Evolutionary conservation across 495 filamentous ascomycete species (phyloP).

Genomic region (Aspergillus diversus): DNA sequence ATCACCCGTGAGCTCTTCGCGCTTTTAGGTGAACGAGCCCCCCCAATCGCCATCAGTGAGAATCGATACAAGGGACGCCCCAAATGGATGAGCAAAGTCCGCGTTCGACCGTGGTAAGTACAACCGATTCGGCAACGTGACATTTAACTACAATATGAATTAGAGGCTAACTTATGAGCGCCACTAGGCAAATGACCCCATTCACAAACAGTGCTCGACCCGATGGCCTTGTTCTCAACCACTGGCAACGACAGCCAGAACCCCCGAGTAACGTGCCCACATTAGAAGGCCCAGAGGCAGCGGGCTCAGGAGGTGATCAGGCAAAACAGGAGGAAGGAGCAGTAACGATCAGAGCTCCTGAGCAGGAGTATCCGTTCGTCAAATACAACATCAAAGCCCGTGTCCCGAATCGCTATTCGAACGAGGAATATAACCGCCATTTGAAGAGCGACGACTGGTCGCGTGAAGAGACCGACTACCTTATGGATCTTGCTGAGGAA

Average conservation of each 20-base stretch:
- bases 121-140: not conserved
- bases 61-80: conserved; percentile 68
- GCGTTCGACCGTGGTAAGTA: conserved; percentile 57
- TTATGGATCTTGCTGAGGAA: conserved; percentile 71
- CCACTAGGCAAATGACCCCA: conserved; percentile 51
- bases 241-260: conserved; percentile 62
- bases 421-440: conserved; percentile 80
- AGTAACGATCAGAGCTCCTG: conserved; percentile 25
- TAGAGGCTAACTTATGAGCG: not conserved
- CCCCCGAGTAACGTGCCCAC: conserved; percentile 40
- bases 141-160: not conserved
- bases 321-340: conserved; percentile 42
- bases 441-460: conserved; percentile 79
- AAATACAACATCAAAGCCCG: conserved; percentile 83
- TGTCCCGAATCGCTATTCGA: conserved; percentile 72
- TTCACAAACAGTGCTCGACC: conserved; percentile 64
- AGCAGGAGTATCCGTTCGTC: conserved; percentile 57
- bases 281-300: conserved; percentile 47
- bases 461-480: conserved; percentile 89
- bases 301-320: conserved; percentile 34
- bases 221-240: conserved; percentile 61
- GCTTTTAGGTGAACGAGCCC: conserved; percentile 67
- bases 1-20: conserved; percentile 69
- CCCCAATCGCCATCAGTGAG: conserved; percentile 68
- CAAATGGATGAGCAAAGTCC: conserved; percentile 58